A percentile compares a stretch with the other conserved stretches of the same genome.
Conservation (phyloP, 1,284 basidiomycete species). For the Ceratorhiza oryzae-sativae region DNA sequence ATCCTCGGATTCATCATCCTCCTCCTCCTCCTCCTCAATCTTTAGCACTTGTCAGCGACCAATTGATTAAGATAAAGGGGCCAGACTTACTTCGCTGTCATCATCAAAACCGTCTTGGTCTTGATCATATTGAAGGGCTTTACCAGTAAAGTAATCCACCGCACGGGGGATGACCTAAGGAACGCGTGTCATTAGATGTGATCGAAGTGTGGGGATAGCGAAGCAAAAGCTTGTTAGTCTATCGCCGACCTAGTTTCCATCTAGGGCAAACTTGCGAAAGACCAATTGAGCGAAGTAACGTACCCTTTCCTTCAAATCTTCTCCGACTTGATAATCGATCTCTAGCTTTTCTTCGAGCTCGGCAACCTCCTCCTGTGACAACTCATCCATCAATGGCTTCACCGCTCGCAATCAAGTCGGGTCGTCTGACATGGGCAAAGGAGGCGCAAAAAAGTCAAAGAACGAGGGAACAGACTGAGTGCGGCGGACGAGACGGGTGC, state of each 20-base stretch:
- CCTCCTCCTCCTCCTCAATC: background rate
- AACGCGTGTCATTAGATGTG: background rate
- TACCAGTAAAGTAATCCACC: conserved; percentile 95
- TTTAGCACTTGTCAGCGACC: background rate
- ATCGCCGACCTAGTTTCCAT: background rate
- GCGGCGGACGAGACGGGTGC: conserved; percentile 90
- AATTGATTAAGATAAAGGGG: background rate
- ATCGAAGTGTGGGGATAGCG: background rate
- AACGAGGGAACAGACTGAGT: conserved; percentile 88
- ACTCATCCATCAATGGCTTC: conserved; percentile 70
- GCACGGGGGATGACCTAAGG: conserved; percentile 91
- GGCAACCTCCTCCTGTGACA: conserved; percentile 83
- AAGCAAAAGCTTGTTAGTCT: conserved; percentile 3
- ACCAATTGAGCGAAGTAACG: conserved; percentile 30
- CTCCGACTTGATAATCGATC: conserved; percentile 97
- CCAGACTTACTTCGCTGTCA: conserved; percentile 49
- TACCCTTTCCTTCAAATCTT: conserved; percentile 97
- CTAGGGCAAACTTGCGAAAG: background rate
- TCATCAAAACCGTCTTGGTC: conserved; percentile 68
- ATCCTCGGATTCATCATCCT: conserved; percentile 23
- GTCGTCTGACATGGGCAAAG: conserved; percentile 76
- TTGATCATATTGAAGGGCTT: conserved; percentile 89
- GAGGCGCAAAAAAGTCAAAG: conserved; percentile 97
- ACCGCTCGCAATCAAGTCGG: conserved; percentile 27
- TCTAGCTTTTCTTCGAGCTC: conserved; percentile 93